Evolutionary conservation across 2,329 filamentous ascomycete genomes (phyloP).

Genomic region (Furcasterigmium sp.): DNA sequence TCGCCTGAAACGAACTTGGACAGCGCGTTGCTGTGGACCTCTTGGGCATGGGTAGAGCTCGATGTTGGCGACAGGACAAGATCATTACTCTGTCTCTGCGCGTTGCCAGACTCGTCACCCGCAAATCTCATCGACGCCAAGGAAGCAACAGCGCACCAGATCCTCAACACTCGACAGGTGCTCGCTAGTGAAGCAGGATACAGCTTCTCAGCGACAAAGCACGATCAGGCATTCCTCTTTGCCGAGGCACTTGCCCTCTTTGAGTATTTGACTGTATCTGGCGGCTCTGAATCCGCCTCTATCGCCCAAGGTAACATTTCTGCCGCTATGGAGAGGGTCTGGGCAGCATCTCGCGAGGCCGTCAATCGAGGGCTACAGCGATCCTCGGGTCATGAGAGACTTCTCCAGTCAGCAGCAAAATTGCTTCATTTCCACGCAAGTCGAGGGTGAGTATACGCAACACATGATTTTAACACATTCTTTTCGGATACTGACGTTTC

Average conservation of each 20-base stretch:
- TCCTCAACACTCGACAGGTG: slow-evolving; percentile 49
- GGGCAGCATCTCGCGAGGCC: slow-evolving; percentile 36
- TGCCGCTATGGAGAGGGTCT: slow-evolving; percentile 38
- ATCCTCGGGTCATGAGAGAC: slow-evolving; percentile 48
- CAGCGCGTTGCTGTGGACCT: slow-evolving; percentile 45
- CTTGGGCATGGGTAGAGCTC: slow-evolving; percentile 66
- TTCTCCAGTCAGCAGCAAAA: slow-evolving; percentile 63
- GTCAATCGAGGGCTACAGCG: slow-evolving; percentile 24
- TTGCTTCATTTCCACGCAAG: slow-evolving; percentile 63
- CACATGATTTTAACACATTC: not conserved
- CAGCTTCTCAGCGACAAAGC: slow-evolving; percentile 43
- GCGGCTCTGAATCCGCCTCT: slow-evolving; percentile 37
- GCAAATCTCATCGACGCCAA: slow-evolving; percentile 8
- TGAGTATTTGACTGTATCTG: slow-evolving; percentile 53
- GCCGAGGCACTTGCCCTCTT: slow-evolving; percentile 61
- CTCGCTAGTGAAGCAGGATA: slow-evolving; percentile 51
- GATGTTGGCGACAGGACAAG: slow-evolving; percentile 24
- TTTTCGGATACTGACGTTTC: slow-evolving; percentile 15
- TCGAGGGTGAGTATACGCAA: slow-evolving; percentile 37
- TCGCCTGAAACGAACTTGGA: not conserved
- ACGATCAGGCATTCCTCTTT: slow-evolving; percentile 44
- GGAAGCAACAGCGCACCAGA: slow-evolving; percentile 24
- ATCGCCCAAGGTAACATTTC: slow-evolving; percentile 49
- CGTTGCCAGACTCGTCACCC: slow-evolving; percentile 24
- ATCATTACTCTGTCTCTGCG: slow-evolving; percentile 35